Base-by-base conservation (phyloP, 2,329 filamentous ascomycete genomes). In the Diatrype stigma region DNA sequence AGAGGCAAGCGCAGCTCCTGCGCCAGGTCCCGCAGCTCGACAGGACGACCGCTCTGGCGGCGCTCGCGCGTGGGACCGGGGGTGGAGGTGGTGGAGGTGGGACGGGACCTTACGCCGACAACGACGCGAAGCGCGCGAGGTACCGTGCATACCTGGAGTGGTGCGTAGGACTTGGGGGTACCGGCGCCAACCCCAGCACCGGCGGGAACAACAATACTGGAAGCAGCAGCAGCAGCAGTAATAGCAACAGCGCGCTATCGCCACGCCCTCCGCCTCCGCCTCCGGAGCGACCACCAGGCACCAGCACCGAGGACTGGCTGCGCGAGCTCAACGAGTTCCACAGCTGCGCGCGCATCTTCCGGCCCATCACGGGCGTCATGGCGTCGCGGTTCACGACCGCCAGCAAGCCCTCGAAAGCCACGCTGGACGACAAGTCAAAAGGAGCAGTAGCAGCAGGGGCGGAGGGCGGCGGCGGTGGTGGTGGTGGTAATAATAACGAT, bases 351-450 rank as follows among this genome's bases (percentile, higher is more conserved):
- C 70, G 76, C 52, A 82, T 97, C 19, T 99, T 97, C 74, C 93
- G 89, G 66, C 94, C 94, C 1, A 89, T 96, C 73, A 90, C 89
- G 2, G 91, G 91, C 0, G 78, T 90, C 56, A 97, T 99, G 90
- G 94, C 93, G 16, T 90, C 89, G 19, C 85, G 93, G 0, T 99
- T 99, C 67, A 96, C 91, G 0, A 86, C 88, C 8, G 75, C 79
- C 0, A 60, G 79, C 0, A 60, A 70, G 8, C 62, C 70, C 6
- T 53, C 64, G 7, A 50, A 62, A 1, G 62, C 67, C 1, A 67
- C n/a, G n/a, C n/a, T n/a, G n/a, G n/a, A n/a, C n/a, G n/a, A n/a
- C n/a, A n/a, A n/a, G n/a, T 67, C 45, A 62, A 65, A 10, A 73
- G 71, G 32, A 51, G 60, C 4, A 59, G n/a, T 52, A 3, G 51